Conservation (phyloP, 2,329 filamentous ascomycete species). For the Pleoardoris graminearum region DNA sequence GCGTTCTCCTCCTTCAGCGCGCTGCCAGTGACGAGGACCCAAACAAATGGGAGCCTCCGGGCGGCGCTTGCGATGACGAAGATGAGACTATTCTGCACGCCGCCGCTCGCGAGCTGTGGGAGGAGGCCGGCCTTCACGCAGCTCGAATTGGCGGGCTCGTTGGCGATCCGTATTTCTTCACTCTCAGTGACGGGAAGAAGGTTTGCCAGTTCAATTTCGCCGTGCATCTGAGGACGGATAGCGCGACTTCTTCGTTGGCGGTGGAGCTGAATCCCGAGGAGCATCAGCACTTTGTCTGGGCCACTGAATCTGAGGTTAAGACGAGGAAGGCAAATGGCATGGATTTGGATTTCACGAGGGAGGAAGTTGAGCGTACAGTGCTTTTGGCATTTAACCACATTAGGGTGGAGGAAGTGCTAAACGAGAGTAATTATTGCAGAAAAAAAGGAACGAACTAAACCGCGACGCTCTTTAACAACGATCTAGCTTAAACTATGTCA, state of each 20-base stretch:
- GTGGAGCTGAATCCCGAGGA: background rate
- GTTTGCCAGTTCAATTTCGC: background rate
- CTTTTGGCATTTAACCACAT: background rate
- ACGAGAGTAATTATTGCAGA: background rate
- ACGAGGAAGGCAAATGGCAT: background rate
- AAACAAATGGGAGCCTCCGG: constrained; percentile 55
- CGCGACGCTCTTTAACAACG: too few species aligned
- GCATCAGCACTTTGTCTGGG: constrained; percentile 2
- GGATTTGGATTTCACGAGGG: constrained; percentile 6
- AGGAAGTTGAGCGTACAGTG: constrained; percentile 3
- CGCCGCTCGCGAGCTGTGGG: constrained; percentile 54
- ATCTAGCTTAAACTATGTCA: background rate
- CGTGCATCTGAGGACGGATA: background rate
- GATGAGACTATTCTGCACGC: constrained; percentile 51
- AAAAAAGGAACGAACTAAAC: background rate
- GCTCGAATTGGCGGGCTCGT: constrained; percentile 23
- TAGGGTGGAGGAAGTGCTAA: background rate
- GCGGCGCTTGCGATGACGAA: constrained; percentile 51
- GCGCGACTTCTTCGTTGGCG: background rate
- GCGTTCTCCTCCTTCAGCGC: constrained; percentile 54
- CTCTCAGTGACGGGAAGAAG: background rate
- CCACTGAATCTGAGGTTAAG: background rate
- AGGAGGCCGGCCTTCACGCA: constrained; percentile 52
- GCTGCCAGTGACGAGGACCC: constrained; percentile 52
- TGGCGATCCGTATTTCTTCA: constrained; percentile 12